phyloP scores from a whole-genome alignment of 352 stramenopile genomes.

The Phytophthora pinifolia region DNA sequence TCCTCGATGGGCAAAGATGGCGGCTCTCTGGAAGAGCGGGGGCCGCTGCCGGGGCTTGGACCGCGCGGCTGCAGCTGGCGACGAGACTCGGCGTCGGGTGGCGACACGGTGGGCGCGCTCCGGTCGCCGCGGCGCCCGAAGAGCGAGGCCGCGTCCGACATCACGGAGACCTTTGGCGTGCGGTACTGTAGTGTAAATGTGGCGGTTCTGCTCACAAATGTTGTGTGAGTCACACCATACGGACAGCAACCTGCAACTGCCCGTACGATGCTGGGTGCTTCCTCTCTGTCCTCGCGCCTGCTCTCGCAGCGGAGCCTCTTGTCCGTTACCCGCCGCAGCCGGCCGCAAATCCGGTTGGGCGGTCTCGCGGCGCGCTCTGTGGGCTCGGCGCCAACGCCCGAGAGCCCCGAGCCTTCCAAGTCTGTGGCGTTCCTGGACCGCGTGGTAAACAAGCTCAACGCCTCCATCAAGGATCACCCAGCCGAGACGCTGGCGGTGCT shows the following conservation, averaged over 20 bases:
- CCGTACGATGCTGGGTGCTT: slow-evolving; percentile 7
- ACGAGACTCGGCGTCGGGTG: slow-evolving; percentile 28
- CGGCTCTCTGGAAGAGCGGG: background rate
- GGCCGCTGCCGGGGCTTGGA: slow-evolving; percentile 5
- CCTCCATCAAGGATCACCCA: slow-evolving; percentile 71
- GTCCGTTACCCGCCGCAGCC: background rate
- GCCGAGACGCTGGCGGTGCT: slow-evolving; percentile 76
- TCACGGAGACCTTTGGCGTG: background rate
- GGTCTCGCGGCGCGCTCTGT: slow-evolving; percentile 5
- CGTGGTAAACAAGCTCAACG: slow-evolving; percentile 75
- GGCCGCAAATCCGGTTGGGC: slow-evolving; percentile 1
- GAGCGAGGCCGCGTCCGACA: slow-evolving; percentile 9
- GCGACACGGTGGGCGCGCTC: slow-evolving; percentile 3
- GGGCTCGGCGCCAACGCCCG: slow-evolving; percentile 6
- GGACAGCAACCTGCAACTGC: too few species aligned
- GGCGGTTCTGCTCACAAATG: background rate
- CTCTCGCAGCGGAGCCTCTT: slow-evolving; percentile 14
- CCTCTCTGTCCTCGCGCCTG: slow-evolving; percentile 4
- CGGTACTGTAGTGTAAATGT: background rate
- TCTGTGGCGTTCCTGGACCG: slow-evolving; percentile 49
- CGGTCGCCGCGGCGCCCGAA: slow-evolving; percentile 10
- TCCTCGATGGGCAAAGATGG: slow-evolving; percentile 57
- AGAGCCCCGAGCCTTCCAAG: slow-evolving; percentile 3
- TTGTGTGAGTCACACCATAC: too few species aligned
- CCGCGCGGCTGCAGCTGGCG: slow-evolving; percentile 9